Conservation (phyloP, 805 yeast genomes). For the Pichia sporocuriosa region DNA sequence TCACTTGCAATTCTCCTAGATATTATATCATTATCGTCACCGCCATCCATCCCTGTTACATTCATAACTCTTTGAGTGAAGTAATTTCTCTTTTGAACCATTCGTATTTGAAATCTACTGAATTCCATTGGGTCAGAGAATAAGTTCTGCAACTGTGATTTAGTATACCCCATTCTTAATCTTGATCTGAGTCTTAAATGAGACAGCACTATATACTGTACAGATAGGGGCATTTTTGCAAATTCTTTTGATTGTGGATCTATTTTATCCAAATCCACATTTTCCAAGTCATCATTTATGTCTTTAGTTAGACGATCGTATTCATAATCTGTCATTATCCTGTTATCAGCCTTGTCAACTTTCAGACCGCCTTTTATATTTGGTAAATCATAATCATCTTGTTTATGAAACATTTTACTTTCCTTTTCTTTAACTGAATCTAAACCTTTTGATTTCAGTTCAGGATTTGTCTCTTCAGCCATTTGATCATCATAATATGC, state of each 20-base stretch:
- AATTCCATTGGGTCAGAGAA: slow-evolving; percentile 87
- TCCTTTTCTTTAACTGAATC: slow-evolving; percentile 14
- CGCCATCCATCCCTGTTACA: slow-evolving; percentile 70
- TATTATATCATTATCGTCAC: slow-evolving; percentile 31
- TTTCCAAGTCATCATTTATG: slow-evolving; percentile 55
- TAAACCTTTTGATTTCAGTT: too few relatives aligned
- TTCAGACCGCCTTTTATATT: slow-evolving; percentile 42
- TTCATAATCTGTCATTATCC: slow-evolving; percentile 72
- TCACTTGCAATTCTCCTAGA: slow-evolving; percentile 76
- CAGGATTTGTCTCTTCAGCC: slow-evolving; percentile 14
- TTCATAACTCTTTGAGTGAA: slow-evolving; percentile 84
- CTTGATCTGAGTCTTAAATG: slow-evolving; percentile 79
- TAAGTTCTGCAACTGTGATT: slow-evolving; percentile 74
- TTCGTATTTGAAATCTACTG: slow-evolving; percentile 84
- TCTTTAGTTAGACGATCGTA: slow-evolving; percentile 53
- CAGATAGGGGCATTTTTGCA: slow-evolving; percentile 64
- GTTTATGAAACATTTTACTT: slow-evolving; percentile 36
- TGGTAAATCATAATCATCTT: slow-evolving; percentile 87
- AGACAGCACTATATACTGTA: slow-evolving; percentile 83
- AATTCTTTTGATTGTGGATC: slow-evolving; percentile 84
- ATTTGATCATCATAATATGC: slow-evolving; percentile 34
- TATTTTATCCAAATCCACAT: slow-evolving; percentile 60
- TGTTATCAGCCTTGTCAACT: slow-evolving; percentile 51
- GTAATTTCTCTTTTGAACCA: slow-evolving; percentile 87
- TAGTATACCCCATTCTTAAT: slow-evolving; percentile 89